Evolutionary conservation across 345 rosid genomes (phyloP), one percentile per base, ranked within the genome.

Genomic region (Cardamine resedifolia): DNA sequence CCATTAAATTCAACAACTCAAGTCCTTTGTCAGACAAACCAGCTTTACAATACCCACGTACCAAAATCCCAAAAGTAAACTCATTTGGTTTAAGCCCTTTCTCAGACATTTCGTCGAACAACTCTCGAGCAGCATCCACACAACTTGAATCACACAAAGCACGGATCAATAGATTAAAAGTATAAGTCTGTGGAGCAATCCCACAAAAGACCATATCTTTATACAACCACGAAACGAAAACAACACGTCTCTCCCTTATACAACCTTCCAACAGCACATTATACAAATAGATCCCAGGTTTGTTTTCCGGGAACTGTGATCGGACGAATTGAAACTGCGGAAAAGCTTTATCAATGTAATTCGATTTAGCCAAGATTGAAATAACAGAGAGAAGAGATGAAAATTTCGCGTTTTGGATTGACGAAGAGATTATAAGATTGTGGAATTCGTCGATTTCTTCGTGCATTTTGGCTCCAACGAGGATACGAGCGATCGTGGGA

Each of bases 31-130:
- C 68, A 36, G 83, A 10, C 43, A 85, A 53, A 77, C 90, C 94
- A 36, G 80, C 87, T 76, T 73, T 82, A 75, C 98, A 95, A 80
- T 86, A 91, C 65, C 98, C 99, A 50, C 89, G 89, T 75, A 90
- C 81, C 91, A 91, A 81, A 70, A 90, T 81, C 52, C 92, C 96
- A 68, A 85, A 82, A 86, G 84, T 95, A 71, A 78, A 91, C 82
- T 88, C 90, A 79, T 95, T 91, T 21, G 98, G 98, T 9, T 47
- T 26, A 60, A 96, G 91, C 15, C 90, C 90, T 75, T 83, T 95
- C 30, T 84, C 88, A 39, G 83, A 65, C 98, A 95, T 91, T 87
- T 83, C 91, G 68, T 90, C 98, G 66, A 91, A 90, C 90, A 91
- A 31, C 71, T 83, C 75, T 49, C 83, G 77, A 14, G 98, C 99